A percentile compares a stretch with the other conserved stretches of the same genome.
Evolutionary conservation across 2,329 filamentous ascomycete species (phyloP).

Genomic region (Ceratocystis variospora): DNA sequence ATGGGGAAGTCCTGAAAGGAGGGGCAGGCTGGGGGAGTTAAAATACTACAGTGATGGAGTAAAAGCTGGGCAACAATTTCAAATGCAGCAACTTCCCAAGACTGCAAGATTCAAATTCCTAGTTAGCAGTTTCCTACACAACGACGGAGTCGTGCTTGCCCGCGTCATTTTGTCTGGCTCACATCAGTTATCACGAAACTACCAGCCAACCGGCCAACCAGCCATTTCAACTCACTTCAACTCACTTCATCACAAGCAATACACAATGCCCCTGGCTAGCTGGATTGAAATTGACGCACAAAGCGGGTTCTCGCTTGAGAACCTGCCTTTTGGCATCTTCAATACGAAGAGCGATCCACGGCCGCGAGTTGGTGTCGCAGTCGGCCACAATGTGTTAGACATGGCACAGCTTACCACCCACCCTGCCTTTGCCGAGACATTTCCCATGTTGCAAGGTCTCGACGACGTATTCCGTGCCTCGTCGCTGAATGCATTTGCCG

Average conservation of each 20-base stretch:
- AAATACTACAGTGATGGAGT: neutral
- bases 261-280: constrained; percentile 9
- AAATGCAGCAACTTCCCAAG: neutral
- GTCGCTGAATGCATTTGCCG: constrained; percentile 56
- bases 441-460: constrained; percentile 8
- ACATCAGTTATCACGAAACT: neutral
- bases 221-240: neutral
- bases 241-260: neutral
- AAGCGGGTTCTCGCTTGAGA: constrained; percentile 50
- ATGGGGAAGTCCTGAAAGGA: constrained; percentile 8
- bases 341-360: constrained; percentile 38
- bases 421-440: constrained; percentile 18
- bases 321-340: constrained; percentile 66
- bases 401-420: constrained; percentile 27
- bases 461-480: constrained; percentile 28
- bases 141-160: neutral
- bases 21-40: neutral
- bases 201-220: neutral
- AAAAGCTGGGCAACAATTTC: neutral
- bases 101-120: neutral
- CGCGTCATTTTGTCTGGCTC: neutral
- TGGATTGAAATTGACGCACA: constrained; percentile 23
- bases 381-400: constrained; percentile 54
- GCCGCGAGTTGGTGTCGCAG: constrained; percentile 51
- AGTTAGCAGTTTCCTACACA: neutral